phyloP scores from a whole-genome alignment of 2,329 filamentous ascomycete species.

The Trichoderma aggressivum region DNA sequence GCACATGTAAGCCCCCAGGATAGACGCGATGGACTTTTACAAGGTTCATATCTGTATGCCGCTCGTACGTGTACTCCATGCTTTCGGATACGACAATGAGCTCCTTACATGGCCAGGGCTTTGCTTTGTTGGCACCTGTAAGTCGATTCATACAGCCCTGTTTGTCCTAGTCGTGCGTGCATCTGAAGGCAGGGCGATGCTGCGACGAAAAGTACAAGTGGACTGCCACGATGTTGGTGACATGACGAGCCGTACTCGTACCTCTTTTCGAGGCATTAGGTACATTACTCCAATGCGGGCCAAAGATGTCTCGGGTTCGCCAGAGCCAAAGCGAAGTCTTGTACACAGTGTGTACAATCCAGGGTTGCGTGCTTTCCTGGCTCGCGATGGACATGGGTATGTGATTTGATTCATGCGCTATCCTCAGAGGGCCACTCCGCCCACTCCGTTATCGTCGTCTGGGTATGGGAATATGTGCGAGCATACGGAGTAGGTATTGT shows the following conservation, averaged over 20 bases:
- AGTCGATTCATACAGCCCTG: neutral
- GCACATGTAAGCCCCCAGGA: neutral
- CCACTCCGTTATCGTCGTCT: neutral
- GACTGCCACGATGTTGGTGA: neutral
- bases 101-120: neutral
- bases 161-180: neutral
- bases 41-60: neutral
- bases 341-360: neutral
- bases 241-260: neutral
- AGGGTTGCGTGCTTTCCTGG: neutral
- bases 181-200: neutral
- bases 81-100: neutral
- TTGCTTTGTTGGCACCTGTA: neutral
- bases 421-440: neutral
- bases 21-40: neutral
- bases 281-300: too few species aligned
- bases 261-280: neutral
- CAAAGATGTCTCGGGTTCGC: neutral
- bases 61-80: neutral
- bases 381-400: neutral
- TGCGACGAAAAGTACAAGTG: neutral
- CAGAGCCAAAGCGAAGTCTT: neutral
- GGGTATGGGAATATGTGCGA: neutral
- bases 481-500: neutral
- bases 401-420: constrained; percentile 3